These are phyloP conservation scores for Ormosia emarginata DNA, from an alignment of 306 rosid species.

Conservation along the genomic window DNA sequence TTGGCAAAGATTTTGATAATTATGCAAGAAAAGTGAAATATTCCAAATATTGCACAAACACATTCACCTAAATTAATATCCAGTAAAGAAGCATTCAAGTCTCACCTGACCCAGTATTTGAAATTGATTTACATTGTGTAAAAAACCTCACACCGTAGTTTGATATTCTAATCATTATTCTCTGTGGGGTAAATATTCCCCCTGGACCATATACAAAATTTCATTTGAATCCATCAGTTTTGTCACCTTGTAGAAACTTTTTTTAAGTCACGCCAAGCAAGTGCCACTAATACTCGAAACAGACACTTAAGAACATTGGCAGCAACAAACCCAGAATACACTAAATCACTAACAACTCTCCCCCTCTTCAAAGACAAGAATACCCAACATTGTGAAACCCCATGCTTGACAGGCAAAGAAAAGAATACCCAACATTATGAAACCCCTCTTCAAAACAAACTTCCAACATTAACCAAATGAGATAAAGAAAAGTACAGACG, in stretches of 20 bases:
- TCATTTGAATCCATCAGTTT: slow-evolving; percentile 68
- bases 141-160: slow-evolving; percentile 45
- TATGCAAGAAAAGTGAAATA: neutral
- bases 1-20: slow-evolving; percentile 36
- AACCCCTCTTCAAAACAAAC: too few relatives aligned
- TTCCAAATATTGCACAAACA: neutral
- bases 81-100: neutral
- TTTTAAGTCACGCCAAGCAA: slow-evolving; percentile 46
- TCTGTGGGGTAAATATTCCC: slow-evolving; percentile 46
- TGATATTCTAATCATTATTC: slow-evolving; percentile 52
- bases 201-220: slow-evolving; percentile 51
- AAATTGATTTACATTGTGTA: slow-evolving; percentile 43
- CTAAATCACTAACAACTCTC: neutral
- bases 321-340: slow-evolving; percentile 25
- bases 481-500: neutral
- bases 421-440: too few relatives aligned
- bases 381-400: slow-evolving; percentile 1
- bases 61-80: neutral
- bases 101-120: slow-evolving; percentile 38
- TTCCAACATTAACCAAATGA: slow-evolving; percentile 12
- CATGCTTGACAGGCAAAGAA: slow-evolving; percentile 17
- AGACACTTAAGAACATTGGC: slow-evolving; percentile 31
- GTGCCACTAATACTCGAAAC: slow-evolving; percentile 39
- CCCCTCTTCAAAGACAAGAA: slow-evolving; percentile 18
- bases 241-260: slow-evolving; percentile 63